These are phyloP conservation scores for Parastagonospora avenae DNA, from an alignment of 2,329 filamentous ascomycete species.

Conservation along the genomic window DNA sequence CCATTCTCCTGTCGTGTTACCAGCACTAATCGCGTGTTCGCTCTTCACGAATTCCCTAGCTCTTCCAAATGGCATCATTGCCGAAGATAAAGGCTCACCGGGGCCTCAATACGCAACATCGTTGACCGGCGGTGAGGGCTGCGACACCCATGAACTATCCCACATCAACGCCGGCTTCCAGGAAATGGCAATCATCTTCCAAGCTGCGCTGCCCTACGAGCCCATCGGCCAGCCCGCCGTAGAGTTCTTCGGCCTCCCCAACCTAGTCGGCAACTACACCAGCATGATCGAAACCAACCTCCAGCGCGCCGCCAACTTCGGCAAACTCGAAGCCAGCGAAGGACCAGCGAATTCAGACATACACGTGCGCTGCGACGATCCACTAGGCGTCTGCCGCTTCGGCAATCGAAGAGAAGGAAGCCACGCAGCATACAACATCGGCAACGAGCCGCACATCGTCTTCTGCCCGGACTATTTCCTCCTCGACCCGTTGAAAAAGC, in stretches of 20 bases:
- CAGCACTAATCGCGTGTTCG: slow-evolving; percentile 23
- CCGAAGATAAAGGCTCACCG: slow-evolving; percentile 21
- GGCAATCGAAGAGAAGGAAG: slow-evolving; percentile 36
- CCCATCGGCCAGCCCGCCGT: slow-evolving; percentile 25
- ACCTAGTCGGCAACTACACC: slow-evolving; percentile 33
- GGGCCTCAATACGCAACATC: slow-evolving; percentile 25
- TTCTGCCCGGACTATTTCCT: slow-evolving; percentile 40
- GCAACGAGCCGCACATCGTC: slow-evolving; percentile 42
- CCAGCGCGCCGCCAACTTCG: slow-evolving; percentile 36
- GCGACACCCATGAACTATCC: slow-evolving; percentile 29
- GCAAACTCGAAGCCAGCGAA: slow-evolving; percentile 25
- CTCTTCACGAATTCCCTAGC: slow-evolving; percentile 31
- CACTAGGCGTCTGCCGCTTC: slow-evolving; percentile 29
- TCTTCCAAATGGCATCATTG: slow-evolving; percentile 28
- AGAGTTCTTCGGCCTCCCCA: slow-evolving; percentile 37
- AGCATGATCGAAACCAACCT: slow-evolving; percentile 35
- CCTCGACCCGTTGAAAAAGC: slow-evolving; percentile 28
- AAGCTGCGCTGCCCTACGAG: slow-evolving; percentile 29
- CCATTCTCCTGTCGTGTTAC: slow-evolving; percentile 24
- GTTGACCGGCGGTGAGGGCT: slow-evolving; percentile 40
- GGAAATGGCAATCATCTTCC: slow-evolving; percentile 40
- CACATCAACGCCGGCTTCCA: slow-evolving; percentile 37
- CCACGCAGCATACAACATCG: slow-evolving; percentile 42
- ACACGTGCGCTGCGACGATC: slow-evolving; percentile 43
- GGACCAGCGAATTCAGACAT: slow-evolving; percentile 34